Conservation (phyloP, 495 filamentous ascomycete genomes). For the Neurospora intermedia region DNA sequence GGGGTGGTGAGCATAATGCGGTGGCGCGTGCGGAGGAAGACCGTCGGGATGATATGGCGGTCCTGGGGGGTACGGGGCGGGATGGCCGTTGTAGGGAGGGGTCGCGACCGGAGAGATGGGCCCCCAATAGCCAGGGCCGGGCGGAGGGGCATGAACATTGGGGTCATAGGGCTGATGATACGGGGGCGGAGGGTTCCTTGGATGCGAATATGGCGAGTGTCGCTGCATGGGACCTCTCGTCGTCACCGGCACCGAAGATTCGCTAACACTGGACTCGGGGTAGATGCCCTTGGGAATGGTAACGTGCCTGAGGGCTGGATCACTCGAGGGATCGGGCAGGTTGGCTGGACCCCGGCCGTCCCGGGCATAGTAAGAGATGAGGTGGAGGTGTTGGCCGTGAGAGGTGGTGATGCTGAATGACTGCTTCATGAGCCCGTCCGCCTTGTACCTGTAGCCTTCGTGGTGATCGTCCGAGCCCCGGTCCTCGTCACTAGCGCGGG, state of each 20-base stretch:
- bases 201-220: slow-evolving; percentile 17
- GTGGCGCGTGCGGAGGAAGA: slow-evolving; percentile 6
- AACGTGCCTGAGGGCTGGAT: slow-evolving; percentile 73
- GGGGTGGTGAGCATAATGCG: slow-evolving; percentile 1
- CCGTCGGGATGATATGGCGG: slow-evolving; percentile 5
- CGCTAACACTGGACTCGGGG: slow-evolving; percentile 91
- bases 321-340: slow-evolving; percentile 67
- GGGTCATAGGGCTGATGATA: slow-evolving; percentile 36
- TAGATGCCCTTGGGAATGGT: slow-evolving; percentile 86
- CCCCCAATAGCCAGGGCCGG: slow-evolving; percentile 45
- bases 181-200: slow-evolving; percentile 36
- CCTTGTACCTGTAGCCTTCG: slow-evolving; percentile 95
- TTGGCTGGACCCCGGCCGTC: slow-evolving; percentile 54
- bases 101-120: slow-evolving; percentile 49
- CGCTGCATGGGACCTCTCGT: slow-evolving; percentile 39
- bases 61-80: slow-evolving; percentile 2
- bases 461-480: slow-evolving; percentile 60
- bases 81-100: slow-evolving; percentile 26
- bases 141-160: slow-evolving; percentile 34
- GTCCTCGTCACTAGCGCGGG: slow-evolving; percentile 68
- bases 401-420: slow-evolving; percentile 98
- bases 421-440: slow-evolving; percentile 96
- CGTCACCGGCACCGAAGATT: slow-evolving; percentile 45
- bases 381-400: slow-evolving; percentile 78
- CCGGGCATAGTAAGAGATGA: slow-evolving; percentile 94